Evolutionary conservation across 805 yeast genomes (phyloP).

Genomic region (Kazachstania africana): DNA sequence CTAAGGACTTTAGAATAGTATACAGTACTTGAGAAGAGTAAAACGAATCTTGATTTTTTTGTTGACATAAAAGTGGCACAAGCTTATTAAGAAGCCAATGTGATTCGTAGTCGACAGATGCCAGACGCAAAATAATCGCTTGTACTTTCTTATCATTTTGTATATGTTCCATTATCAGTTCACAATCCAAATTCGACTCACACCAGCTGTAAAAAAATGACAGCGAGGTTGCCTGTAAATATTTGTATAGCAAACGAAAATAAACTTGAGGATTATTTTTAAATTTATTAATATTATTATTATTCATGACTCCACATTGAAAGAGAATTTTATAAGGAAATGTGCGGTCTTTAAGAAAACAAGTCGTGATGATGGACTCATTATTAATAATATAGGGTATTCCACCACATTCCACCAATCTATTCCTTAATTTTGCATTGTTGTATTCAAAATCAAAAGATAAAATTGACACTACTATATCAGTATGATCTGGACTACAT

Average conservation of each 20-base stretch:
- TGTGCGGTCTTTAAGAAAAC: slow-evolving; percentile 1
- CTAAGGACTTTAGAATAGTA: slow-evolving; percentile 16
- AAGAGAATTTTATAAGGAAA: slow-evolving; percentile 4
- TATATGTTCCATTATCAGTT: slow-evolving; percentile 5
- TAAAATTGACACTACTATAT: slow-evolving; percentile 6
- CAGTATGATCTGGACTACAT: background rate
- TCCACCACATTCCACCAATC: slow-evolving; percentile 19
- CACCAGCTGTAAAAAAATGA: slow-evolving; percentile 23
- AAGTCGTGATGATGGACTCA: slow-evolving; percentile 2
- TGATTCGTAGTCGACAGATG: slow-evolving; percentile 6
- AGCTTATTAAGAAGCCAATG: slow-evolving; percentile 12
- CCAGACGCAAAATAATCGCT: slow-evolving; percentile 15
- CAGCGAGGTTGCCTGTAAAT: slow-evolving; percentile 12
- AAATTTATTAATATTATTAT: slow-evolving; percentile 6
- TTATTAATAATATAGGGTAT: slow-evolving; percentile 9
- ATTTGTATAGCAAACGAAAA: slow-evolving; percentile 14
- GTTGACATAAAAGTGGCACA: slow-evolving; percentile 4
- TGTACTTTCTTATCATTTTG: slow-evolving; percentile 13
- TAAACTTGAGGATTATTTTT: slow-evolving; percentile 6
- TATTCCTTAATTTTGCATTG: slow-evolving; percentile 10
- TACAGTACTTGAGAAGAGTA: slow-evolving; percentile 8
- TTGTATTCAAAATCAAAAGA: slow-evolving; percentile 13
- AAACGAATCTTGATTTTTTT: background rate
- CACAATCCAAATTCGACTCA: slow-evolving; percentile 7
- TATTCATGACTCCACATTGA: slow-evolving; percentile 19